Base-by-base conservation (phyloP, 352 stramenopile species). In the Phytophthora constricta region DNA sequence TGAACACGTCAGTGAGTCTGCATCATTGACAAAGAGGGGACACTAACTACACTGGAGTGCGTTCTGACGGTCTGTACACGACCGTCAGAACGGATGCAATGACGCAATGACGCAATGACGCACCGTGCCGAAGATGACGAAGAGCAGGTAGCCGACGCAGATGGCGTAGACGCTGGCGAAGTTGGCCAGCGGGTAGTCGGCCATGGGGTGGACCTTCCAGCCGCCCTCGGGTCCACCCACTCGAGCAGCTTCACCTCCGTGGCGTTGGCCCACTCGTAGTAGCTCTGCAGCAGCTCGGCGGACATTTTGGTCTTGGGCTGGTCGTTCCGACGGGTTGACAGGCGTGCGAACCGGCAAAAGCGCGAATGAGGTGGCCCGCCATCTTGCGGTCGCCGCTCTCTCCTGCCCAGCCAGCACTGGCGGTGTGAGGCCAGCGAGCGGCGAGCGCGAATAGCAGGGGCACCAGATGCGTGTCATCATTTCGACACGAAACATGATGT, bases 161-260 rank as follows among this genome's bases (percentile, higher is more conserved):
- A 91, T 79, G 22, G 76, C 74, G 62, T 76, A 86, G 33, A 85
- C 82, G 25, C 49, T 83, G 57, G 78, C 75, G 27, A 90, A 90
- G 76, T 87, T 76, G 42, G 81, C 77, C 3, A 91, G 71, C 63
- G 85, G 85, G 64, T 87, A 90, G 41, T 86, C 52, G 5, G 67
- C 55, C 81, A 92, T 90, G 9, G 86, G 79, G 49, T 78, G 62
- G 11, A 83, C 53, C 72, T 92, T 91, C 74, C 86, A 92, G 37
- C 70, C 68, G 14, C 74, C 79, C 10, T 68, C 58, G 7, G 79
- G 74, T 93, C 85, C 22, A 90, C 71, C 67, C 73, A 93, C 45
- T 76, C 62, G 20, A 93, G 73, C 20, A 93, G 62, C 50, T 72
- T 66, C 19, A 66, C 25, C 61, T 91, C 82, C 10, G 69, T 81